Evolutionary conservation across 2,329 filamentous ascomycete genomes (phyloP).

Genomic region (Zymoseptoria brevis): DNA sequence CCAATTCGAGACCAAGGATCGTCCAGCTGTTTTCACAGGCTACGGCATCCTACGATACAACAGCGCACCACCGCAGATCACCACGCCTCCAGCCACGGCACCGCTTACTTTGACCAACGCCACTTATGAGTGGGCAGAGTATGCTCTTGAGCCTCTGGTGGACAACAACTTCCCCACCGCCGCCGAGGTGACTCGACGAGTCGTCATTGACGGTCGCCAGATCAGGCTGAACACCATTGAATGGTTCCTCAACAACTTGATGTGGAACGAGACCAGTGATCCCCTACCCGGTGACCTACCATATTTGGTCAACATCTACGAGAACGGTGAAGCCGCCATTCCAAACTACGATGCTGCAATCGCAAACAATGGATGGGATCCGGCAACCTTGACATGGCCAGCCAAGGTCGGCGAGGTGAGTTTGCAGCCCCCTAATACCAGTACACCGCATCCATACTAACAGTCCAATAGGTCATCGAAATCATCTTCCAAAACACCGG

Average conservation of each 20-base stretch:
- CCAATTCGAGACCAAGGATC: slow-evolving; percentile 45
- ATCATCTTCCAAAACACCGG: slow-evolving; percentile 32
- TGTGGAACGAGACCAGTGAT: slow-evolving; percentile 18
- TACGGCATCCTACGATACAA: slow-evolving; percentile 46
- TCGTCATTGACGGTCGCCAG: slow-evolving; percentile 26
- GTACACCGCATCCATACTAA: slow-evolving; percentile 32
- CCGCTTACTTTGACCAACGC: slow-evolving; percentile 28
- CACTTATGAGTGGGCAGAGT: slow-evolving; percentile 33
- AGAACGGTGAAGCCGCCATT: slow-evolving; percentile 37
- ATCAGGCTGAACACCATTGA: slow-evolving; percentile 9
- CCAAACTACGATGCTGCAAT: slow-evolving; percentile 47
- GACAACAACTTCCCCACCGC: slow-evolving; percentile 29
- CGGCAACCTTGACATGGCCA: slow-evolving; percentile 43
- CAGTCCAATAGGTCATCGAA: slow-evolving; percentile 33
- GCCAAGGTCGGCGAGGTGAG: slow-evolving; percentile 50
- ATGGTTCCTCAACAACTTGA: slow-evolving; percentile 17
- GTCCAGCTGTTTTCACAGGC: slow-evolving; percentile 38
- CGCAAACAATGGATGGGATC: slow-evolving; percentile 48
- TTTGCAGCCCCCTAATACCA: background rate
- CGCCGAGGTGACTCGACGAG: slow-evolving; percentile 29
- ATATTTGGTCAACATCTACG: slow-evolving; percentile 48
- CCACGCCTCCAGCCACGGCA: slow-evolving; percentile 12
- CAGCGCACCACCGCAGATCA: slow-evolving; percentile 11
- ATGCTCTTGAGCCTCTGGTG: slow-evolving; percentile 29
- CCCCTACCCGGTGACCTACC: slow-evolving; percentile 30